A percentile compares a stretch with the other conserved stretches of the same genome.
Conservation (phyloP, 2,329 filamentous ascomycete genomes). For the Colletotrichum melonis region DNA sequence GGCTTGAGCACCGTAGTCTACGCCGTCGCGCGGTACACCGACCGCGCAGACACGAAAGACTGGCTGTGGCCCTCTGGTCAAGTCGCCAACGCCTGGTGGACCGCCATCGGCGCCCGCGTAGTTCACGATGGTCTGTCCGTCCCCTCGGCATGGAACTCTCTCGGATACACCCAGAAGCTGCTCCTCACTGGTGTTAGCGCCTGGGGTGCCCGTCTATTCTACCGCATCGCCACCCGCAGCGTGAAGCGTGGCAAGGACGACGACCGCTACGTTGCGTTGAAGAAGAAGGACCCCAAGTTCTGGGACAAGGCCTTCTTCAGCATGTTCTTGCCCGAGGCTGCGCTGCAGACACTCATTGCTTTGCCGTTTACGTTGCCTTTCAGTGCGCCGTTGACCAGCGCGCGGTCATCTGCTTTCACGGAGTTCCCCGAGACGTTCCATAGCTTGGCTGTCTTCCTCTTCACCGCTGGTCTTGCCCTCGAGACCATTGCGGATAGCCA, state of each 20-base stretch:
- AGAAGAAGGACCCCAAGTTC: slow-evolving; percentile 59
- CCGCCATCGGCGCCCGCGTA: slow-evolving; percentile 64
- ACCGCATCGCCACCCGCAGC: slow-evolving; percentile 61
- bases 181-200: slow-evolving; percentile 66
- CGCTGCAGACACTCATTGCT: slow-evolving; percentile 66
- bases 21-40: slow-evolving; percentile 59
- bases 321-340: slow-evolving; percentile 67
- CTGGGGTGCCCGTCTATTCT: slow-evolving; percentile 68
- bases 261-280: slow-evolving; percentile 62
- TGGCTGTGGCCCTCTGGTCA: slow-evolving; percentile 67
- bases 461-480: slow-evolving; percentile 65
- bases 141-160: slow-evolving; percentile 55
- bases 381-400: slow-evolving; percentile 47
- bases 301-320: slow-evolving; percentile 68
- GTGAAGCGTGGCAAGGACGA: slow-evolving; percentile 65
- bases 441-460: slow-evolving; percentile 63
- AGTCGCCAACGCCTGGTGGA: slow-evolving; percentile 70
- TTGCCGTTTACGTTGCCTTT: slow-evolving; percentile 68
- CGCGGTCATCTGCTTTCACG: slow-evolving; percentile 20
- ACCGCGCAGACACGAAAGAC: slow-evolving; percentile 70
- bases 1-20: slow-evolving; percentile 64
- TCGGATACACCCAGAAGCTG: slow-evolving; percentile 66
- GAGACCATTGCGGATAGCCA: slow-evolving; percentile 69
- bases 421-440: slow-evolving; percentile 43
- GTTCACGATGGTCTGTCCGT: slow-evolving; percentile 57